Evolutionary conservation across 805 yeast species (phyloP), one percentile per base, ranked within the genome.

Genomic region (Saccharomyces kudriavzevii): DNA sequence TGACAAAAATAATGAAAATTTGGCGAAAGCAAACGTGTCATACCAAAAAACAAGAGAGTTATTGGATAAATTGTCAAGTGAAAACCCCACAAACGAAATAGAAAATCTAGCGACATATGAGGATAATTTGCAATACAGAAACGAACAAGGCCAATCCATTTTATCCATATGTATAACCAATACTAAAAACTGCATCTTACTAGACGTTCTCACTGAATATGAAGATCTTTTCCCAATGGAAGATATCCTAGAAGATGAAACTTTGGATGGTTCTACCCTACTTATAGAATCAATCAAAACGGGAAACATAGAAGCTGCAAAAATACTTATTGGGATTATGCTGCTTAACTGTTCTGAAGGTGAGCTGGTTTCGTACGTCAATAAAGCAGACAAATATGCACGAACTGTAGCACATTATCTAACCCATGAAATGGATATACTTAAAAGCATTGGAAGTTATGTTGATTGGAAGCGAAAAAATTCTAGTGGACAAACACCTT

Each of bases 331-430:
- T 11, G 74, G 73, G 2, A 66, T 81, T 0, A 58, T 88, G 1
- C 28, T 69, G 40, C 45, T 67, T 59, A 70, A 75, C 27, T 71
- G 80, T 30, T 73, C 82, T 0, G 51, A 63, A 0, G 65, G 67
- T 2, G 94, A 85, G 56, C 70, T 78, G 26, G 51, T 59, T 2
- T 57, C 58, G 0, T 89, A 83, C 61, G 69, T 83, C 52, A 79
- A 80, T 56, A 60, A 62, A 8, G 57, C 60, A 1, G 96, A 91
- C 64, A 64, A 59, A 8, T 69, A 76, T 53, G 75, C 79, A 1
- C 75, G 96, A 50, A 77, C 83, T 1, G 73, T 82, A 5, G 97
- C 91, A 0, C 97, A 91, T 65, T 84, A 85, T 58, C 65, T 89
- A 17, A 81, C 82, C 56, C 83, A 84, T 58, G 75, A 81, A 48